phyloP scores from a whole-genome alignment of 139 green algal genomes.

The Tetradesmus lagerheimii region DNA sequence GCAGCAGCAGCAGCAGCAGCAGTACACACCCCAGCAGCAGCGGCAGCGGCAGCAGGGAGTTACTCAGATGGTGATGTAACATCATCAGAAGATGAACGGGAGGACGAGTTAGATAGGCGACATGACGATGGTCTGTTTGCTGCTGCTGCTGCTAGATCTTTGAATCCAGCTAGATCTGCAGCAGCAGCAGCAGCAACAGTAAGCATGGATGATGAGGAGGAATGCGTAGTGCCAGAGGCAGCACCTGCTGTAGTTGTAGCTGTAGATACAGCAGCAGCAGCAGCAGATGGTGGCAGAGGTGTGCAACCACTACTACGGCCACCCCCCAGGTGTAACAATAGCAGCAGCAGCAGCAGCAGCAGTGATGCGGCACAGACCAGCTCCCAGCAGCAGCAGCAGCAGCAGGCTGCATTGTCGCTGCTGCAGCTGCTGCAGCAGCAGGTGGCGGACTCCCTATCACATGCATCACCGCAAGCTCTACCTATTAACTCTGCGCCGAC shows the following conservation, averaged over 20 bases:
- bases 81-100: neutral
- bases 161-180: too few species aligned
- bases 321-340: neutral
- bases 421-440: neutral
- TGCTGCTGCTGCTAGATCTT: neutral
- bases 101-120: neutral
- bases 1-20: conserved; percentile 29
- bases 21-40: neutral
- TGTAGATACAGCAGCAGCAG: neutral
- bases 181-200: neutral
- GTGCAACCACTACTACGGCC: neutral
- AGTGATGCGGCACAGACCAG: neutral
- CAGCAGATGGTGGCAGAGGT: neutral
- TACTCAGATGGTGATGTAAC: neutral
- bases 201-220: neutral
- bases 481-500: neutral
- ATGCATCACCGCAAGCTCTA: neutral
- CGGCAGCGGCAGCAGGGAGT: conserved; percentile 25
- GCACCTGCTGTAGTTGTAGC: neutral
- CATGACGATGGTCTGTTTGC: neutral
- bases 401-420: neutral
- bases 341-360: neutral
- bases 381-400: neutral
- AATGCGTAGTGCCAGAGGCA: neutral
- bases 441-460: neutral